phyloP scores from a whole-genome alignment of 495 filamentous ascomycete genomes.

The Thermothielavioides terrestris region DNA sequence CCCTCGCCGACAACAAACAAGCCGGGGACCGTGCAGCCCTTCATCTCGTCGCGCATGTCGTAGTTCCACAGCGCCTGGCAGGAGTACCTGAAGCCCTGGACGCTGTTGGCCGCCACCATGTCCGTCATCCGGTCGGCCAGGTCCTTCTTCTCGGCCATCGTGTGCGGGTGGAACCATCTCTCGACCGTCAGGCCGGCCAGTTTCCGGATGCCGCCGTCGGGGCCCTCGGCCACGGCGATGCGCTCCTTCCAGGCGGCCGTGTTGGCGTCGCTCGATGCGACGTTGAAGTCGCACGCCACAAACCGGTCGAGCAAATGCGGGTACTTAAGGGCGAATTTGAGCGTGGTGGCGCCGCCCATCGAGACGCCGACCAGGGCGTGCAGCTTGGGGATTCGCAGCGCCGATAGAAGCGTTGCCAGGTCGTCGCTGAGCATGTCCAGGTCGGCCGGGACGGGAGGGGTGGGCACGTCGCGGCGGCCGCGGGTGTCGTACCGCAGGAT shows the following conservation, averaged over 20 bases:
- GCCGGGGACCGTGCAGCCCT: constrained; percentile 46
- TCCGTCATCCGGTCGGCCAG: constrained; percentile 42
- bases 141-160: constrained; percentile 40
- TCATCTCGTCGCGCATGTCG: constrained; percentile 59
- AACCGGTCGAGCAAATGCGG: constrained; percentile 50
- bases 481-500: constrained; percentile 65
- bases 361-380: constrained; percentile 61
- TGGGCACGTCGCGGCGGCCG: constrained; percentile 48
- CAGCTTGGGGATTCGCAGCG: constrained; percentile 51
- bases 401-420: constrained; percentile 48
- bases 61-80: constrained; percentile 71
- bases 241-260: constrained; percentile 68
- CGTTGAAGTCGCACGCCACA: constrained; percentile 72
- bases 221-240: constrained; percentile 55
- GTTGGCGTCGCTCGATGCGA: constrained; percentile 57
- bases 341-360: constrained; percentile 66
- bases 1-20: constrained; percentile 60
- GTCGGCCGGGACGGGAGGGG: constrained; percentile 33
- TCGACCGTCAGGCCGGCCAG: constrained; percentile 60
- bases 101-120: constrained; percentile 54
- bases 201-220: constrained; percentile 45
- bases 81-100: constrained; percentile 59
- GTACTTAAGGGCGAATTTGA: constrained; percentile 61
- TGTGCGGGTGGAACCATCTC: constrained; percentile 64
- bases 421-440: constrained; percentile 61